Percentiles rank a stretch among this genome's conserved stretches.
Conservation (phyloP, 2,329 filamentous ascomycete genomes). For the Stromatinia cepivora region DNA sequence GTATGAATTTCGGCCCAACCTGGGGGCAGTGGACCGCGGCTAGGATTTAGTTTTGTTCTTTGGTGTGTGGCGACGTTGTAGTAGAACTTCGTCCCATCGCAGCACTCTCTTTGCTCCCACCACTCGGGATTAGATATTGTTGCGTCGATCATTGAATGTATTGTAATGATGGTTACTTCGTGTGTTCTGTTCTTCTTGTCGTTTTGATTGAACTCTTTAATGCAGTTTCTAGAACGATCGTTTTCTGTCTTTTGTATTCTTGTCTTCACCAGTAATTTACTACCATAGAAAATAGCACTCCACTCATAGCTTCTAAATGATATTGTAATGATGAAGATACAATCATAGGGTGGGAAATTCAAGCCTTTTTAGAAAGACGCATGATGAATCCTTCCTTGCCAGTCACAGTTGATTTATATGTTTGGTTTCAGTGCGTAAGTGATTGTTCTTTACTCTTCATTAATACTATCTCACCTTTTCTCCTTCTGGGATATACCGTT, state of each 20-base stretch:
- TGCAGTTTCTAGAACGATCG: neutral
- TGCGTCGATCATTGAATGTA: neutral
- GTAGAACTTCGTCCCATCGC: constrained; percentile 18
- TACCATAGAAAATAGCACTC: neutral
- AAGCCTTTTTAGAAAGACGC: neutral
- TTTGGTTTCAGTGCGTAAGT: neutral
- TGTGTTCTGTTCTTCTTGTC: neutral
- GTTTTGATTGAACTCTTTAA: neutral
- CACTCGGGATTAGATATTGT: constrained; percentile 12
- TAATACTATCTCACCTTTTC: neutral
- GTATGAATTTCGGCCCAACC: neutral
- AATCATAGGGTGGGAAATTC: neutral
- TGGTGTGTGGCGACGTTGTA: constrained; percentile 18
- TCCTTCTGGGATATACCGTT: neutral
- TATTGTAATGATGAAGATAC: neutral
- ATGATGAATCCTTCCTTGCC: neutral
- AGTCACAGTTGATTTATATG: constrained; percentile 1
- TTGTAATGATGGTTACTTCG: neutral
- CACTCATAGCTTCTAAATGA: neutral
- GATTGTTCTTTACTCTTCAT: neutral
- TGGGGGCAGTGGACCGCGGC: constrained; percentile 2
- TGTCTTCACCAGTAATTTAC: neutral
- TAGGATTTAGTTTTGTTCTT: constrained; percentile 18
- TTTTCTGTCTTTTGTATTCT: neutral
- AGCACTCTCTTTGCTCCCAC: constrained; percentile 21